Conservation (phyloP, 2,329 filamentous ascomycete genomes). For the Chrysoporthe austroafricana region DNA sequence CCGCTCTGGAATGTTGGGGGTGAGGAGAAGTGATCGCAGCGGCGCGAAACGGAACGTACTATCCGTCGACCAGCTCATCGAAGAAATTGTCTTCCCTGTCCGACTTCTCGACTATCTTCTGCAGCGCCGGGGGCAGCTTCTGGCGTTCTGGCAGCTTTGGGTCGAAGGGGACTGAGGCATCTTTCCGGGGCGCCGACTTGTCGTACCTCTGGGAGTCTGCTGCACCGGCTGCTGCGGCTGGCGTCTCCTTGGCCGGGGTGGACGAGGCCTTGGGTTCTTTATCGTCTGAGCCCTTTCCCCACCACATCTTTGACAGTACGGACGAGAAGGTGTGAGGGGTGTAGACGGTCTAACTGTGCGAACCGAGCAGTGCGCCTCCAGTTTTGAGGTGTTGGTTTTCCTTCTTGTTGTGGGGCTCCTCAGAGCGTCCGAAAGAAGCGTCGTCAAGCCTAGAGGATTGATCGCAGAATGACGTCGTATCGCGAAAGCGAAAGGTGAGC, state of each 20-base stretch:
- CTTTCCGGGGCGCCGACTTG: constrained; percentile 27
- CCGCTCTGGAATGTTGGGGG: background rate
- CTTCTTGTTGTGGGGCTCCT: background rate
- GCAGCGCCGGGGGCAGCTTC: constrained; percentile 59
- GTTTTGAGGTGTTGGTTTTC: too few species aligned
- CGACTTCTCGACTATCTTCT: constrained; percentile 60
- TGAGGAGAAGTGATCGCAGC: constrained; percentile 32
- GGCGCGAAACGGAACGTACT: constrained; percentile 55
- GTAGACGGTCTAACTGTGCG: background rate
- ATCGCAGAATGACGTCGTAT: constrained; percentile 7
- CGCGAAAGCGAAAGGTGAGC: background rate
- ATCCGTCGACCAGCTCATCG: constrained; percentile 77
- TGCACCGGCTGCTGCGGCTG: constrained; percentile 27
- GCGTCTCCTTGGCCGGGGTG: constrained; percentile 28
- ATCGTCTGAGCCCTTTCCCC: constrained; percentile 38
- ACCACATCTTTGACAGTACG: constrained; percentile 45
- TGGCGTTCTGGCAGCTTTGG: constrained; percentile 52
- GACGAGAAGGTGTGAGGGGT: background rate
- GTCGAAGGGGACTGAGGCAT: constrained; percentile 41
- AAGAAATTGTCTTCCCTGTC: constrained; percentile 74
- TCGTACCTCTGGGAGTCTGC: constrained; percentile 19
- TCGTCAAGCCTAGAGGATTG: constrained; percentile 7
- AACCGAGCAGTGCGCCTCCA: background rate
- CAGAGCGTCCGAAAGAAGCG: background rate
- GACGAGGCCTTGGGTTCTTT: constrained; percentile 33